Conservation (phyloP, 2,329 filamentous ascomycete species). For the Drechslerella stenobrocha region DNA sequence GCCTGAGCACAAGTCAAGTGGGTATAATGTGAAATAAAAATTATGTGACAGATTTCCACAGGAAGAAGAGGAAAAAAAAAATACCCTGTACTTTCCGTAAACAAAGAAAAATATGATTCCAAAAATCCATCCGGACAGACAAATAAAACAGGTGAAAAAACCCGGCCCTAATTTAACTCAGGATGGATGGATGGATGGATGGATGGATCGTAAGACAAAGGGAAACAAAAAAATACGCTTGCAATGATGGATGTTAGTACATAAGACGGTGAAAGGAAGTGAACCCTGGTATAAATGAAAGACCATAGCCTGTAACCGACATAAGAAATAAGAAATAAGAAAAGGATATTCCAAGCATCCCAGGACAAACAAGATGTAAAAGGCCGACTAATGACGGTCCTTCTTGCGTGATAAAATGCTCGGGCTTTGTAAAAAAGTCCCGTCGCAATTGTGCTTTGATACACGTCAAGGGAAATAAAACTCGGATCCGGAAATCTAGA, state of each 20-base stretch:
- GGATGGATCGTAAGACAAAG: slow-evolving; percentile 33
- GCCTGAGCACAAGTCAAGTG: not conserved
- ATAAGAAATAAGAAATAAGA: slow-evolving; percentile 30
- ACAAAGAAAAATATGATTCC: slow-evolving; percentile 7
- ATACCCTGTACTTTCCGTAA: not conserved
- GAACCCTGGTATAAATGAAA: slow-evolving; percentile 45
- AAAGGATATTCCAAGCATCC: slow-evolving; percentile 3
- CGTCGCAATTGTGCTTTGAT: slow-evolving; percentile 28
- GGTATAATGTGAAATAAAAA: slow-evolving; percentile 8
- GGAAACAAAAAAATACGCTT: slow-evolving; percentile 46
- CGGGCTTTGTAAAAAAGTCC: slow-evolving; percentile 4
- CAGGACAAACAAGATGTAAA: slow-evolving; percentile 9
- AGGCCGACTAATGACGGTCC: not conserved
- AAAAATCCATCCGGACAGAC: not conserved
- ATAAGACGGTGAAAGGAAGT: slow-evolving; percentile 15
- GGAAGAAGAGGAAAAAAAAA: not conserved
- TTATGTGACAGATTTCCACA: slow-evolving; percentile 3
- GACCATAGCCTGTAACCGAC: slow-evolving; percentile 40
- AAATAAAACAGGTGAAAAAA: slow-evolving; percentile 42
- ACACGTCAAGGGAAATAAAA: slow-evolving; percentile 21
- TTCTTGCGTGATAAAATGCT: slow-evolving; percentile 4
- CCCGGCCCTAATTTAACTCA: slow-evolving; percentile 27
- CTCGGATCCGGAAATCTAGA: slow-evolving; percentile 39
- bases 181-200: too few species aligned
- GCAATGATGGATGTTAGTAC: slow-evolving; percentile 43